Evolutionary conservation across 2,329 filamentous ascomycete genomes (phyloP), one percentile per base, ranked within the genome.

Genomic region (Torrubiellomyces zombiae): DNA sequence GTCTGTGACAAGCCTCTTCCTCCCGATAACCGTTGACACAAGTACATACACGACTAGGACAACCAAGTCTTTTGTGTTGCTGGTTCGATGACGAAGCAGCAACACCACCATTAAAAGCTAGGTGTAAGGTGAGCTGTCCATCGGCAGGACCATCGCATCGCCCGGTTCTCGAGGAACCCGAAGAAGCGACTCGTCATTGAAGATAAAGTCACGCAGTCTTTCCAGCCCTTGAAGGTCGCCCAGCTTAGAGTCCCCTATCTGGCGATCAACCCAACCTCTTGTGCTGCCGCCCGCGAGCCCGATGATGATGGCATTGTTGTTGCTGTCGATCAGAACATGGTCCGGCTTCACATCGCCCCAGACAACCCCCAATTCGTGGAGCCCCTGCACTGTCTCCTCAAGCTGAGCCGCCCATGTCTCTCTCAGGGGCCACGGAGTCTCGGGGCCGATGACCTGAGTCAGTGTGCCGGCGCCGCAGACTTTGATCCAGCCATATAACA

Each of bases 231-330:
- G 25, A 13, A 27, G 9, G 14, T 27, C 25, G 7, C 25, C 25
- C 18, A 11, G 14, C n/a, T 21, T n/a, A 3, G 20, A 16, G 7
- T 16, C 14, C 9, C 25, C 19, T 8, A 20, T 19, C 5, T 27
- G 19, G 9, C 15, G 19, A 22, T 27, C 25, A 27, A 27, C 14
- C 25, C 25, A 27, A 6, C 20, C 19, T 5, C 14, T 17, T 16
- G 25, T 22, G 10, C 19, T 21, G 25, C 25, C 25, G 10, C 25
- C 25, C 6, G 21, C 25, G 9, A 27, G 15, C 9, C 18, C 20
- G 12, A 27, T 22, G 5, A 27, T 14, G 14, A 27, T 17, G 11
- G 22, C 22, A 16, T 24, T 52, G 6, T 28, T 19, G 4, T 17
- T 16, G 11, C 9, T 21, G 18, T 26, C 1, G 23, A 26, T 21